phyloP scores from a whole-genome alignment of 179 eudicot genomes.

The Drosera spatulata region DNA sequence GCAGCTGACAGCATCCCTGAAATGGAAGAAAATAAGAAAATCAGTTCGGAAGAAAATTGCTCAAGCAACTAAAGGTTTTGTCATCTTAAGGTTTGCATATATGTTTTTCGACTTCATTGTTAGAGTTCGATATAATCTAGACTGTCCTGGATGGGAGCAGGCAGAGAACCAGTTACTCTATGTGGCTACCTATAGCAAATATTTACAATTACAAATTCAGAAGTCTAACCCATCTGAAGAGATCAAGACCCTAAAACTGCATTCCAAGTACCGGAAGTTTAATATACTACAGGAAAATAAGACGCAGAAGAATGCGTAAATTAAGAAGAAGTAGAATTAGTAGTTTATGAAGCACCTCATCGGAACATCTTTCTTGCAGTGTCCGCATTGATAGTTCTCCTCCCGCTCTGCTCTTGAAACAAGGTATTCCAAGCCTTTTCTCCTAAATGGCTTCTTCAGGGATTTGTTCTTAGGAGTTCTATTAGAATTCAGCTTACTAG shows the following conservation, averaged over 20 bases:
- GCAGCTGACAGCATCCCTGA: slow-evolving; percentile 95
- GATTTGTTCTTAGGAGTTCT: slow-evolving; percentile 22
- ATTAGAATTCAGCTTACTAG: slow-evolving; percentile 28
- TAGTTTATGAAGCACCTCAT: slow-evolving; percentile 40
- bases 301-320: too few relatives aligned
- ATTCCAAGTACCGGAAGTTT: too few relatives aligned
- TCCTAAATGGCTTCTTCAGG: slow-evolving; percentile 27
- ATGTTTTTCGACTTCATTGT: too few relatives aligned
- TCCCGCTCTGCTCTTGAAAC: slow-evolving; percentile 57
- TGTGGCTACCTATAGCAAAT: too few relatives aligned
- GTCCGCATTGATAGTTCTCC: slow-evolving; percentile 69
- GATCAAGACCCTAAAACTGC: too few relatives aligned
- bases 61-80: not conserved
- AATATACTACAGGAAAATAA: too few relatives aligned
- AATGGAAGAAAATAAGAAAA: slow-evolving; percentile 7
- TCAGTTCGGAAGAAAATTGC: slow-evolving; percentile 5
- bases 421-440: slow-evolving; percentile 67
- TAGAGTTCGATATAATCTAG: too few relatives aligned
- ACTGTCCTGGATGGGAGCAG: too few relatives aligned
- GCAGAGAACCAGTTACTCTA: too few relatives aligned
- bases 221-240: too few relatives aligned
- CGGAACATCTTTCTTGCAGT: slow-evolving; percentile 72
- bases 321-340: too few relatives aligned
- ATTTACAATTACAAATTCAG: too few relatives aligned
- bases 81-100: not conserved